Evolutionary conservation across 2,329 filamentous ascomycete genomes (phyloP).

Genomic region (Claviceps maximensis): DNA sequence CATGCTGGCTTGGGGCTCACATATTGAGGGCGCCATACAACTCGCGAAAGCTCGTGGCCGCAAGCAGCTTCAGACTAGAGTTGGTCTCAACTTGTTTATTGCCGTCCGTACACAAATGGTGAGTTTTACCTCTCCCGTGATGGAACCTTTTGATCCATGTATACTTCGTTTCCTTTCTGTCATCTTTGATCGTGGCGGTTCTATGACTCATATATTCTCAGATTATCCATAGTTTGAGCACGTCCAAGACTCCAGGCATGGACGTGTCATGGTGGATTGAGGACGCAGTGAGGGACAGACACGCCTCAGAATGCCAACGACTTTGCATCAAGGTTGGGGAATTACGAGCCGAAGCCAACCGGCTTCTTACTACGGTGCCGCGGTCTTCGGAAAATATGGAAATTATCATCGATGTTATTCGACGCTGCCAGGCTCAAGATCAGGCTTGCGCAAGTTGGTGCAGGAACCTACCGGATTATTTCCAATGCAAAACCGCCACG

Average conservation of each 20-base stretch:
- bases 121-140: constrained; percentile 8
- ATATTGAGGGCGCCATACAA: constrained; percentile 51
- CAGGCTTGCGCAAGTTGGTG: constrained; percentile 39
- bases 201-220: constrained; percentile 13
- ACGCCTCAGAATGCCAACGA: constrained; percentile 34
- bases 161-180: too few relatives aligned
- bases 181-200: not conserved
- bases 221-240: constrained; percentile 44
- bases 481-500: constrained; percentile 37
- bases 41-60: constrained; percentile 44
- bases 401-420: constrained; percentile 37
- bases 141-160: not conserved
- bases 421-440: constrained; percentile 38
- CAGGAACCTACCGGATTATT: constrained; percentile 33
- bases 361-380: constrained; percentile 30
- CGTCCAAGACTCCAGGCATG: constrained; percentile 38
- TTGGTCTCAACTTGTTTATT: constrained; percentile 42
- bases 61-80: constrained; percentile 38
- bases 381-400: constrained; percentile 37
- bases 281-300: constrained; percentile 35
- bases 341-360: constrained; percentile 40
- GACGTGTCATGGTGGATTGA: constrained; percentile 47
- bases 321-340: constrained; percentile 42
- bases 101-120: constrained; percentile 49
- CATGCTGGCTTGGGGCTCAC: constrained; percentile 47